phyloP scores from a whole-genome alignment of 208 protist species.

The Zelonia costaricensis region DNA sequence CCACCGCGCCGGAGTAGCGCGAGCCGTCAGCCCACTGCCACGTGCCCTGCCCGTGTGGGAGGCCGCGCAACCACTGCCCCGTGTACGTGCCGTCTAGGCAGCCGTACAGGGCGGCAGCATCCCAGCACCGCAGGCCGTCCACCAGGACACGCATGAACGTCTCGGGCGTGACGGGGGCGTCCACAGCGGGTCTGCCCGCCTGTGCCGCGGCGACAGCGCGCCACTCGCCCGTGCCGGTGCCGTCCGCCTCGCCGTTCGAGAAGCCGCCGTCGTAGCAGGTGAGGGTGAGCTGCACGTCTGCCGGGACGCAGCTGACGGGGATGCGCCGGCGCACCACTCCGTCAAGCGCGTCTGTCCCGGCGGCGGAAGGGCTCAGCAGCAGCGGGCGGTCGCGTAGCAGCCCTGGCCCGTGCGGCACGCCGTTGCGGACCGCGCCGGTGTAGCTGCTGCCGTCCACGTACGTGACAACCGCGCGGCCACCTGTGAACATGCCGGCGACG shows the following conservation, averaged over 20 bases:
- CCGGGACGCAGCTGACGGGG: conserved; percentile 7
- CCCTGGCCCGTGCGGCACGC: conserved; percentile 53
- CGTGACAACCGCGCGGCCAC: conserved; percentile 33
- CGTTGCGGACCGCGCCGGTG: conserved; percentile 52
- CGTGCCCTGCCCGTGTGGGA: conserved; percentile 62
- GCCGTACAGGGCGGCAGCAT: conserved; percentile 27
- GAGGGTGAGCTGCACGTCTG: conserved; percentile 23
- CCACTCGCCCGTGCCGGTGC: conserved; percentile 54
- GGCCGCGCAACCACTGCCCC: conserved; percentile 56
- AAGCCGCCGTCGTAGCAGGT: conserved; percentile 79
- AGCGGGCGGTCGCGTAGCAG: conserved; percentile 48
- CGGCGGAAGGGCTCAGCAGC: neutral
- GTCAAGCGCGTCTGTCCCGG: conserved; percentile 17
- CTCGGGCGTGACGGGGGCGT: conserved; percentile 2
- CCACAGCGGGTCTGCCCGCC: neutral
- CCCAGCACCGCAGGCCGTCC: conserved; percentile 17
- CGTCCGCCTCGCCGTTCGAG: conserved; percentile 61
- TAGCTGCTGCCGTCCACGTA: conserved; percentile 72
- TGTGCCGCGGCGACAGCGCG: conserved; percentile 16
- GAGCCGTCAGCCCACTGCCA: conserved; percentile 70
- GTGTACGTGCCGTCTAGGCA: conserved; percentile 58
- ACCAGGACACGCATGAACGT: conserved; percentile 9
- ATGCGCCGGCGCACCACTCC: conserved; percentile 10
- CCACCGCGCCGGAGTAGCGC: conserved; percentile 58
- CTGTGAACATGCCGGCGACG: conserved; percentile 61